Conservation (phyloP, 306 rosid species). For the Mimosa bimucronata region DNA sequence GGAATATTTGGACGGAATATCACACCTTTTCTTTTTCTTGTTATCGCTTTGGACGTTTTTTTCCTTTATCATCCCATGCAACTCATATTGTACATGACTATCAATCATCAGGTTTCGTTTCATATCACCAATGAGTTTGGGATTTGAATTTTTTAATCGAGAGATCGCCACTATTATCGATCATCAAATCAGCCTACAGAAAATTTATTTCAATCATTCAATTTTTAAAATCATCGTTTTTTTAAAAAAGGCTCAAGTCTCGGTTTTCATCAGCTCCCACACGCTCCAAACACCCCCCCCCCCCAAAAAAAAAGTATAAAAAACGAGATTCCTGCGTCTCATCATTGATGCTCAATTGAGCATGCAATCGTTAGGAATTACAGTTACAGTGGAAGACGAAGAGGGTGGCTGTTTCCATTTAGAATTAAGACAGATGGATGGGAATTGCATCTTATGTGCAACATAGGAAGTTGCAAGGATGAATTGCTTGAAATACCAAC, state of each 20-base stretch:
- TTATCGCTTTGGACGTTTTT: not conserved
- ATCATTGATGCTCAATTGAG: not conserved
- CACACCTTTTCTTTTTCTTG: no score
- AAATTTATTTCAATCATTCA: no score
- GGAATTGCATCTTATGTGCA: constrained; percentile 13
- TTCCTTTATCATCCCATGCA: not conserved
- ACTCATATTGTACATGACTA: not conserved
- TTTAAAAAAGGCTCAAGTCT: no score
- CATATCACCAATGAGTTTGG: not conserved
- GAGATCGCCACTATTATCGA: not conserved
- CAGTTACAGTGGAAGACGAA: not conserved
- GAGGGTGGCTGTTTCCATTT: no score
- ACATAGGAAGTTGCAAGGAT: not conserved
- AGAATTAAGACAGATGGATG: no score
- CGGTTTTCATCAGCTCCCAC: no score
- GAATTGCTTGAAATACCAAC: constrained; percentile 11
- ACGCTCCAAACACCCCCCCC: no score
- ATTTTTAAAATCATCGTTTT: no score
- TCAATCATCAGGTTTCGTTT: not conserved
- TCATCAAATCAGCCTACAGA: not conserved
- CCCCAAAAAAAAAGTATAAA: no score
- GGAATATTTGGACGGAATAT: not conserved
- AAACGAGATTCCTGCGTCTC: no score
- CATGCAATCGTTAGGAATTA: no score
- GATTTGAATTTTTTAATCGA: not conserved